Conservation (phyloP, 1,284 basidiomycete genomes). For the Microbotryum lychnidis-dioicae region DNA sequence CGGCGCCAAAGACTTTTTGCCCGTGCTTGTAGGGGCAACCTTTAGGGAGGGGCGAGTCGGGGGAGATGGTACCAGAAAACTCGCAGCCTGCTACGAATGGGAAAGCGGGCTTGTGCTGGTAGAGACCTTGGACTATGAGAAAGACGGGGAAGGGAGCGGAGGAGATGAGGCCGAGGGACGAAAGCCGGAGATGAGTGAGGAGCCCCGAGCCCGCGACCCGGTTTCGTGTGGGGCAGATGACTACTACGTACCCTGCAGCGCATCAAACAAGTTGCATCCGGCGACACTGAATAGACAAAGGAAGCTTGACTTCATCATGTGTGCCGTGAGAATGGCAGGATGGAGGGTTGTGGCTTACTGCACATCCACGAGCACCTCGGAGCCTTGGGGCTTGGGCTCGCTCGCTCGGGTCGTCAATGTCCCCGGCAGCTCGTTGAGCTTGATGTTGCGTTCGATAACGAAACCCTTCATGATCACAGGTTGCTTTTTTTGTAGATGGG, state of each 20-base stretch:
- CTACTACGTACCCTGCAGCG: slow-evolving; percentile 31
- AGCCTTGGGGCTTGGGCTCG: slow-evolving; percentile 50
- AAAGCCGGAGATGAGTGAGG: neutral
- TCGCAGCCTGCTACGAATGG: slow-evolving; percentile 77
- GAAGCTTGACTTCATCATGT: slow-evolving; percentile 31
- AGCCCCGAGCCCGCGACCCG: slow-evolving; percentile 34
- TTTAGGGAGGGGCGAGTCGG: slow-evolving; percentile 66
- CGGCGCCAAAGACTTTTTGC: slow-evolving; percentile 77
- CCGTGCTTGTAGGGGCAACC: slow-evolving; percentile 74
- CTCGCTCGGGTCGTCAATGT: slow-evolving; percentile 47
- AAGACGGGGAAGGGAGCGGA: slow-evolving; percentile 7
- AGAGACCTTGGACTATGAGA: slow-evolving; percentile 76
- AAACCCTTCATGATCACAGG: slow-evolving; percentile 61
- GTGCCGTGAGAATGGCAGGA: no score
- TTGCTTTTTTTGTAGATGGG: neutral
- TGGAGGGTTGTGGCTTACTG: slow-evolving; percentile 39
- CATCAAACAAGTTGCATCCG: slow-evolving; percentile 72
- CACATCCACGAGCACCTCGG: slow-evolving; percentile 72
- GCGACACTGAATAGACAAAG: slow-evolving; percentile 5
- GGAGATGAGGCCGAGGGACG: neutral
- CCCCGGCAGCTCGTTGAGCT: slow-evolving; percentile 54
- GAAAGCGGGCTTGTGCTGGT: slow-evolving; percentile 70
- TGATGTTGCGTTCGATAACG: slow-evolving; percentile 55
- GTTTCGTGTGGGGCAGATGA: no score
- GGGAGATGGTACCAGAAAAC: slow-evolving; percentile 71